Evolutionary conservation across 768 basidiomycete species (phyloP), one percentile per base, ranked within the genome.

Genomic region (Lentinula raphanica): DNA sequence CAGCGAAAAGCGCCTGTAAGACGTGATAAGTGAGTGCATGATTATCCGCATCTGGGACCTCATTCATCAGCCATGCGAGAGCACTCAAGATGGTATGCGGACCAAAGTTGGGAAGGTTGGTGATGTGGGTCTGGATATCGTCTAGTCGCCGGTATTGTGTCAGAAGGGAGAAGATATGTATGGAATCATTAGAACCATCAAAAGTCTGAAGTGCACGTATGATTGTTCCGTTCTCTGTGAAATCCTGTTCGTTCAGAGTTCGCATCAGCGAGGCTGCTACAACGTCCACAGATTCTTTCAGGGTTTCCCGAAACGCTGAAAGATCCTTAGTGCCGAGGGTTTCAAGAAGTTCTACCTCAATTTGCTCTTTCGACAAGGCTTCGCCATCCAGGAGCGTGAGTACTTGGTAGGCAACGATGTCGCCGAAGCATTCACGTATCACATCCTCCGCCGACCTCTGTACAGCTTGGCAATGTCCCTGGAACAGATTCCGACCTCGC

Each of bases 11-110:
- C 51, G 83, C 80, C 58, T 88, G 87, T 27, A 92, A 68, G 56
- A 91, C 80, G 60, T 94, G 92, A 67, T 91, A 94, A 4, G 85
- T 83, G 49, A 83, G 83, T 11, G 87, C 81, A 25, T 70, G 72
- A 39, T 80, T 72, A 40, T 81, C 73, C 19, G 78, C 76, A 13
- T 72, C 68, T 3, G 76, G 68, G 5, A 77, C 68, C 19, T 72
- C 71, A 9, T 65, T 65, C 21, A 69, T 72, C 56, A 92, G 76
- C 87, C 90, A 92, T 5, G 72, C 63, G 55, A 94, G 65, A 8
- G 86, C 79, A 12, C 69, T 72, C 15, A 91, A 68, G 58, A 90
- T 68, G 17, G 76, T 75, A 5, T 63, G 58, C 1, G 86, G 75
- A 15, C 72, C 64, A 58, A 80, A 86, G 2, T 76, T 73, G 1